Conservation (phyloP, 352 stramenopile species). For the Globisporangium nagaii region DNA sequence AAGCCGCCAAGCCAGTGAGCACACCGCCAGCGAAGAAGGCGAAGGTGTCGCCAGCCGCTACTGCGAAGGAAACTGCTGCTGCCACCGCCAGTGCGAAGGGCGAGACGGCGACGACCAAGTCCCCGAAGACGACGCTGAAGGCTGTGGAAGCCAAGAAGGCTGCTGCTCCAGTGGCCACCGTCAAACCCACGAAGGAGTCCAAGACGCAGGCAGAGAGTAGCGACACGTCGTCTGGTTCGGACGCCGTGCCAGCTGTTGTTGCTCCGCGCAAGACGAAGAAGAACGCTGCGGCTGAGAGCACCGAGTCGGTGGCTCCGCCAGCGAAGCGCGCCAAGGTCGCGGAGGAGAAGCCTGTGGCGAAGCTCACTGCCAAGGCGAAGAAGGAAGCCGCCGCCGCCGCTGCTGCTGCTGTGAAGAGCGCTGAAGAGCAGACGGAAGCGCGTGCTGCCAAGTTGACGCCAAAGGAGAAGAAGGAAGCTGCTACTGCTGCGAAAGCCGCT, state of each 20-base stretch:
- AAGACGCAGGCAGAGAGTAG: conserved; percentile 15
- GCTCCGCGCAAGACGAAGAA: conserved; percentile 16
- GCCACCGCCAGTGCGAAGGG: conserved; percentile 1
- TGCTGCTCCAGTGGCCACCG: too few species aligned
- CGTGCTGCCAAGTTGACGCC: background rate
- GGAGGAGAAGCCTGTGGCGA: conserved; percentile 8
- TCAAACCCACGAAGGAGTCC: conserved; percentile 16
- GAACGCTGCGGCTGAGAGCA: conserved; percentile 10
- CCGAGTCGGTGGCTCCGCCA: conserved; percentile 5
- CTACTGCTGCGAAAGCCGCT: conserved; percentile 8
- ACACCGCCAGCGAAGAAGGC: conserved; percentile 9
- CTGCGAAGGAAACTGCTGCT: conserved; percentile 1
- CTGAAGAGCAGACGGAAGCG: background rate
- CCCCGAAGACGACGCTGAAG: conserved; percentile 1
- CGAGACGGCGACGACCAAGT: conserved; percentile 3
- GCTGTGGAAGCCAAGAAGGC: conserved; percentile 11
- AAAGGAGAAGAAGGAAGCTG: conserved; percentile 12
- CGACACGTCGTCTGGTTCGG: background rate
- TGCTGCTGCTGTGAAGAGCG: background rate
- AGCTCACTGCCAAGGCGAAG: conserved; percentile 10
- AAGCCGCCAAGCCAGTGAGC: background rate
- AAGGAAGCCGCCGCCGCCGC: conserved; percentile 9
- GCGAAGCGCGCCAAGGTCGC: conserved; percentile 10
- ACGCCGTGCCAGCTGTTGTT: background rate
- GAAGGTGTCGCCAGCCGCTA: conserved; percentile 5